Percentiles rank a stretch among this genome's conserved stretches.
Evolutionary conservation across 1,139 yeast genomes (phyloP).

Genomic region (Arxiozyma slooffiae): DNA sequence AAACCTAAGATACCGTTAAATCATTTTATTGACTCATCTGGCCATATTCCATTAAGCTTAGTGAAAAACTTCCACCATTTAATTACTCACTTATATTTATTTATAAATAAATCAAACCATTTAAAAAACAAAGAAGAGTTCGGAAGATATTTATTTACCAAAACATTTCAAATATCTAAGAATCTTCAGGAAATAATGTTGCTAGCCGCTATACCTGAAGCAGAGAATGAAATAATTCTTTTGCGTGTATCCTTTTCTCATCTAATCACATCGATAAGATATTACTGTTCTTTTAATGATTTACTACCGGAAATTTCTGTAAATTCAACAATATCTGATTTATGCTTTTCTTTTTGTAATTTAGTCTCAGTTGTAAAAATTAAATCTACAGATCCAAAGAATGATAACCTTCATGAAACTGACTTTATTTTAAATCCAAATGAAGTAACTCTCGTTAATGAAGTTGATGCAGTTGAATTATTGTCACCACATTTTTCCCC

Average conservation of each 20-base stretch:
- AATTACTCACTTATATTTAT: background rate
- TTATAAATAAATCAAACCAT: background rate
- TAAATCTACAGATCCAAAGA: background rate
- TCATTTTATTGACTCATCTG: slow-evolving; percentile 3
- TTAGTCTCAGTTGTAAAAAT: slow-evolving; percentile 45
- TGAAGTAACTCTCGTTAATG: background rate
- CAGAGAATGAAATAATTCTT: slow-evolving; percentile 26
- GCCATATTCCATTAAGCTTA: slow-evolving; percentile 5
- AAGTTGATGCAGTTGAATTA: background rate
- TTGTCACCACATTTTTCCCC: slow-evolving; percentile 1
- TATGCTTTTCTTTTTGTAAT: slow-evolving; percentile 65
- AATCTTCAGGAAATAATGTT: slow-evolving; percentile 37
- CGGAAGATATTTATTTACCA: slow-evolving; percentile 40
- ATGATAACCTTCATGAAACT: background rate
- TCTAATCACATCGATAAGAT: slow-evolving; percentile 69
- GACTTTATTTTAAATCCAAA: background rate
- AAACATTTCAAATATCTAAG: slow-evolving; percentile 44
- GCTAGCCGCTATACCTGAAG: slow-evolving; percentile 15
- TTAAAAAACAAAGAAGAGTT: background rate
- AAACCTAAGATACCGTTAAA: background rate
- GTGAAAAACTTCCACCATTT: slow-evolving; percentile 2
- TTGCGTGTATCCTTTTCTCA: slow-evolving; percentile 69
- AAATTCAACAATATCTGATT: slow-evolving; percentile 69
- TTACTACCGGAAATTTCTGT: slow-evolving; percentile 58
- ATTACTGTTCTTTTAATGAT: slow-evolving; percentile 48